A percentile compares a stretch with the other conserved stretches of the same genome.
Evolutionary conservation across 345 rosid genomes (phyloP).

Genomic region (Gynandropsis gynandra): DNA sequence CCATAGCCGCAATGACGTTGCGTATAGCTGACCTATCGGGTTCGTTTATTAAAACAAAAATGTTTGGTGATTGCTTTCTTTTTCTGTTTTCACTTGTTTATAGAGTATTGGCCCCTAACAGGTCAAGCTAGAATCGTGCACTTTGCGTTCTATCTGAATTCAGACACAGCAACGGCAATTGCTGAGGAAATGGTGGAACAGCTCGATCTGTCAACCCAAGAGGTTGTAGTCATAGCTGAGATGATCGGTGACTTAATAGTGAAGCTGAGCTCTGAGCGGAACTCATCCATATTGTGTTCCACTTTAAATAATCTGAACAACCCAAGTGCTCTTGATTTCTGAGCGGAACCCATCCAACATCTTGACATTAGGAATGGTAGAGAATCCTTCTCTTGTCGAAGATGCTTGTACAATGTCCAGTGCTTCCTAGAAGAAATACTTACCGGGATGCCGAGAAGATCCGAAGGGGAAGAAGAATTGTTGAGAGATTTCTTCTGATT

Average conservation of each 20-base stretch:
- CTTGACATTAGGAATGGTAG: no score
- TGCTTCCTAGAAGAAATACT: no score
- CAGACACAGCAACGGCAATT: conserved; percentile 65
- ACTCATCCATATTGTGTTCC: conserved; percentile 26
- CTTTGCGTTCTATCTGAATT: conserved; percentile 56
- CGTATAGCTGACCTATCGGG: conserved; percentile 48
- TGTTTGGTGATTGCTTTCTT: not conserved
- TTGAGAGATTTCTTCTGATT: no score
- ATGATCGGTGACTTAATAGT: conserved; percentile 42
- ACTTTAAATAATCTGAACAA: not conserved
- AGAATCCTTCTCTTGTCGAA: no score
- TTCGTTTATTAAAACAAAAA: conserved; percentile 18
- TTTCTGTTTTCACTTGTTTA: conserved; percentile 11
- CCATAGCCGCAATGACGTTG: conserved; percentile 45
- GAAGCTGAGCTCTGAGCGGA: conserved; percentile 40
- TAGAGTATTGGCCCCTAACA: conserved; percentile 6
- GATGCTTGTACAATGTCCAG: no score
- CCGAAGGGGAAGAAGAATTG: no score
- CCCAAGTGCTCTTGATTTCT: no score
- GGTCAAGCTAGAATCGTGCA: conserved; percentile 49
- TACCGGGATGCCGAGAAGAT: no score
- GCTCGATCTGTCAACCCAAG: conserved; percentile 62
- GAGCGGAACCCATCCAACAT: no score
- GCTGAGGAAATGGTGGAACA: conserved; percentile 89
- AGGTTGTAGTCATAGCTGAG: no score